Evolutionary conservation across 2,329 filamentous ascomycete genomes (phyloP).

Genomic region (Tolypocladium inflatum): DNA sequence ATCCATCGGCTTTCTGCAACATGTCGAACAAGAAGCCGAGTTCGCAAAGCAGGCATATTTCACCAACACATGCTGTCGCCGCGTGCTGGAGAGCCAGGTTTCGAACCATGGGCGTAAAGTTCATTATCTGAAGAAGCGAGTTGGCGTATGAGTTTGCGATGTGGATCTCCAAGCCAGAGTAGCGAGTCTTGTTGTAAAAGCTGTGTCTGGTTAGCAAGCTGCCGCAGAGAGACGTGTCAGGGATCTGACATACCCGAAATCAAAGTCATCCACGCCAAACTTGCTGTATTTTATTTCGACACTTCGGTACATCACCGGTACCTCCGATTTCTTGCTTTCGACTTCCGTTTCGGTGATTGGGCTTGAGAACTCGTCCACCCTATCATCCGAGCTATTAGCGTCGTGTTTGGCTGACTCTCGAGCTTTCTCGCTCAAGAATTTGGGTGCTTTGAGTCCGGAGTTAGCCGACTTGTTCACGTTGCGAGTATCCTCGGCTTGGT

Average conservation of each 20-base stretch:
- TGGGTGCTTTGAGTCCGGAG: conserved; percentile 62
- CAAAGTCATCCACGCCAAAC: conserved; percentile 98
- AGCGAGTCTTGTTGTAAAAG: conserved; percentile 89
- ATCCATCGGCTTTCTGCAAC: conserved; percentile 89
- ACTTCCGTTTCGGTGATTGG: conserved; percentile 60
- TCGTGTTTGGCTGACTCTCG: conserved; percentile 50
- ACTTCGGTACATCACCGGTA: conserved; percentile 81
- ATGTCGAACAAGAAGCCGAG: conserved; percentile 95
- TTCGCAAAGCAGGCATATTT: conserved; percentile 84
- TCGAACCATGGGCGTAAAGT: conserved; percentile 79
- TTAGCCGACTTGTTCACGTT: conserved; percentile 49
- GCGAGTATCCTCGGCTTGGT: conserved; percentile 75
- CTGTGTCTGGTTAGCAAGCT: conserved; percentile 30
- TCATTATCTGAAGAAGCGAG: conserved; percentile 78
- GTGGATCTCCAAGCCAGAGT: conserved; percentile 89
- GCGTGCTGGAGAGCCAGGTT: conserved; percentile 86
- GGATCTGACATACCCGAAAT: conserved; percentile 62
- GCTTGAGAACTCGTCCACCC: conserved; percentile 49
- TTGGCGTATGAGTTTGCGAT: conserved; percentile 97
- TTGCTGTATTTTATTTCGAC: conserved; percentile 99
- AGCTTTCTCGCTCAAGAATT: conserved; percentile 90
- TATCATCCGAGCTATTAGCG: conserved; percentile 30
- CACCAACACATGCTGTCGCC: conserved; percentile 72
- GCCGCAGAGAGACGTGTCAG: neutral
- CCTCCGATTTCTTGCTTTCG: conserved; percentile 68